Base-by-base conservation (phyloP, 805 yeast species). In the Metschnikowia aberdeeniae region DNA sequence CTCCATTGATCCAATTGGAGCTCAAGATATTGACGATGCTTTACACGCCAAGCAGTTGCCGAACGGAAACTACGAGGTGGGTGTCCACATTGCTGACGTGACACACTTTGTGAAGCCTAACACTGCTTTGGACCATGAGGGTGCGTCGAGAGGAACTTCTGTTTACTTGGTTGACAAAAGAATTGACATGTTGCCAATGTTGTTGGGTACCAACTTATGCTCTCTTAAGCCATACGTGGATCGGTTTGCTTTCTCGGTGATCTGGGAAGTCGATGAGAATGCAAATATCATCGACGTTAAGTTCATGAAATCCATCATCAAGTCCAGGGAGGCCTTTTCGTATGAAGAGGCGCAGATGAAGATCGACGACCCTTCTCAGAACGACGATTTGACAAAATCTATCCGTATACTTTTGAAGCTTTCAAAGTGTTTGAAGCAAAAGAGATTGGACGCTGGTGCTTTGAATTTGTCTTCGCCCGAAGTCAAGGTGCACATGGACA, bases 21-120 rank as follows among this genome's bases (percentile, higher is more conserved):
- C 98, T 81, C 97, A 90, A 53, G 99, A 93, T 79, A 93, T 93
- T 58, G 99, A 93, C 71, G 97, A 93, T 71, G 99, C 99, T 1
- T 72, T 93, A 40, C 99, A 93, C 61, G 98, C 98, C 0, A 71
- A 77, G 51, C 62, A 63, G 43, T 74, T 93, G 40, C 89, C 96
- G 1, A 93, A 93, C 63, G 99, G 99, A 0, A 88, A 92, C 62
- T 89, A 79, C 72, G 96, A 93, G 63, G 96, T 93, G 45, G 99
- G 99, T 60, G 99, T 93, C 27, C 99, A 93, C 61, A 93, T 93
- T 70, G 99, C 99, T 8, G 99, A 93, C 68, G 99, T 93, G 27
- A 88, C 98, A 1, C 96, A 93, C 68, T 93, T 93, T 60, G 99
- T 93, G 37, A 89, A 89, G 65, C 84, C 99, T 0, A 85, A 83